phyloP scores from a whole-genome alignment of 2,329 filamentous ascomycete species.

The Colletotrichum trifolii region DNA sequence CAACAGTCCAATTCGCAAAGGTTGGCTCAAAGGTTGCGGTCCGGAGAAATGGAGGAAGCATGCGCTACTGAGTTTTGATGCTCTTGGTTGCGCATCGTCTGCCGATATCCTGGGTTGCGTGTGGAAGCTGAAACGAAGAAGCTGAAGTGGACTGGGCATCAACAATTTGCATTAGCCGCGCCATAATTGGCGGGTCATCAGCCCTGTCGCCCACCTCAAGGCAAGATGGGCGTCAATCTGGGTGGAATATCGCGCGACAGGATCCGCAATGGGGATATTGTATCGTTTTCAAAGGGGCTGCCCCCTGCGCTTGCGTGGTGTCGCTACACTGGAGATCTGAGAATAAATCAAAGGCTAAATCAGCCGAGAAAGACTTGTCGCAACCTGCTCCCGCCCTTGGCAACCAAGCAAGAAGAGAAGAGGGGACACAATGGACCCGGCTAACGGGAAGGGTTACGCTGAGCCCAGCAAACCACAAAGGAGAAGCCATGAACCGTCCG shows the following conservation, averaged over 20 bases:
- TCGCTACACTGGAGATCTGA: background rate
- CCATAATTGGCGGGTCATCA: conserved; percentile 28
- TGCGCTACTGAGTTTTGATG: background rate
- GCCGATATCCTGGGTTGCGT: too few relatives aligned
- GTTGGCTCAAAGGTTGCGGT: background rate
- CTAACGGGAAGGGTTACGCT: conserved; percentile 11
- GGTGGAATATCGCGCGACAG: too few relatives aligned
- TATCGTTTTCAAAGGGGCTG: too few relatives aligned
- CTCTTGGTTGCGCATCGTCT: too few relatives aligned
- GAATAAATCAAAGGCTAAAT: background rate
- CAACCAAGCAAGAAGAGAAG: background rate
- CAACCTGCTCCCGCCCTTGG: background rate
- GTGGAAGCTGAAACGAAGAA: conserved; percentile 1
- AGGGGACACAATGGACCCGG: conserved; percentile 2
- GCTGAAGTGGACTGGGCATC: background rate
- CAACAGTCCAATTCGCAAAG: too few relatives aligned
- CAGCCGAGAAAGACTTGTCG: background rate
- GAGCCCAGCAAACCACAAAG: conserved; percentile 3
- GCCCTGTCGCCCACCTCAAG: conserved; percentile 15
- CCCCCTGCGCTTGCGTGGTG: too few relatives aligned
- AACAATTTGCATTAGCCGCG: conserved; percentile 16
- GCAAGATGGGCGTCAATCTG: too few relatives aligned
- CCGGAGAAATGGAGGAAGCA: conserved; percentile 2
- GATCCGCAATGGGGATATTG: too few relatives aligned
- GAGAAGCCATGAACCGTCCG: conserved; percentile 12